Percentiles rank a stretch among this genome's conserved stretches.
These are phyloP conservation scores for Phytophthora ohioensis DNA, from an alignment of 352 stramenopile genomes.

Conservation along the genomic window DNA sequence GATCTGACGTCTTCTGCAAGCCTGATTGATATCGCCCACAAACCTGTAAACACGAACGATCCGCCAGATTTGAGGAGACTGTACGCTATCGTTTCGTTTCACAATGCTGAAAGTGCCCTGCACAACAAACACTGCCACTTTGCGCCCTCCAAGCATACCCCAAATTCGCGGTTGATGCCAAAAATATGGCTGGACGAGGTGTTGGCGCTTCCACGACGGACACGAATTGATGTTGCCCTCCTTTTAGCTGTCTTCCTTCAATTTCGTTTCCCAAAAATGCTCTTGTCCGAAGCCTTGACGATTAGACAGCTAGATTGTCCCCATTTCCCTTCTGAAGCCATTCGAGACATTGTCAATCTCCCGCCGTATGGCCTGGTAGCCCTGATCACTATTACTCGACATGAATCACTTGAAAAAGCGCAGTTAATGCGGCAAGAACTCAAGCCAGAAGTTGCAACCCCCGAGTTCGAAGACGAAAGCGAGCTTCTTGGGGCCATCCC, in stretches of 20 bases:
- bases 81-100: slow-evolving; percentile 44
- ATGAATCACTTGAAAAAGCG: slow-evolving; percentile 40
- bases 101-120: slow-evolving; percentile 54
- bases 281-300: slow-evolving; percentile 58
- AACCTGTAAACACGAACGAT: slow-evolving; percentile 16
- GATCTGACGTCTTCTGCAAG: slow-evolving; percentile 1
- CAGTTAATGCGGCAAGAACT: slow-evolving; percentile 12
- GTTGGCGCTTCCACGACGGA: slow-evolving; percentile 34
- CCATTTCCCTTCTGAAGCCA: slow-evolving; percentile 21
- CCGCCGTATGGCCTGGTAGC: slow-evolving; percentile 56
- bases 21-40: slow-evolving; percentile 36
- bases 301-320: slow-evolving; percentile 50
- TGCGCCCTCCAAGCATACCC: slow-evolving; percentile 41
- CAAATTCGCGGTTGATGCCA: slow-evolving; percentile 47
- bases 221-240: slow-evolving; percentile 46
- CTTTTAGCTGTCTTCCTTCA: slow-evolving; percentile 52
- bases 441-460: slow-evolving; percentile 6
- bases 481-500: slow-evolving; percentile 55
- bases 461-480: slow-evolving; percentile 31
- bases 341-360: slow-evolving; percentile 48
- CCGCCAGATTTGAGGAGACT: slow-evolving; percentile 51
- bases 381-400: slow-evolving; percentile 44
- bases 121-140: slow-evolving; percentile 64
- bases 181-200: slow-evolving; percentile 44
- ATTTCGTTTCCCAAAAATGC: slow-evolving; percentile 46